Conservation (phyloP, 768 basidiomycete species). For the Boletellus ananiceps region DNA sequence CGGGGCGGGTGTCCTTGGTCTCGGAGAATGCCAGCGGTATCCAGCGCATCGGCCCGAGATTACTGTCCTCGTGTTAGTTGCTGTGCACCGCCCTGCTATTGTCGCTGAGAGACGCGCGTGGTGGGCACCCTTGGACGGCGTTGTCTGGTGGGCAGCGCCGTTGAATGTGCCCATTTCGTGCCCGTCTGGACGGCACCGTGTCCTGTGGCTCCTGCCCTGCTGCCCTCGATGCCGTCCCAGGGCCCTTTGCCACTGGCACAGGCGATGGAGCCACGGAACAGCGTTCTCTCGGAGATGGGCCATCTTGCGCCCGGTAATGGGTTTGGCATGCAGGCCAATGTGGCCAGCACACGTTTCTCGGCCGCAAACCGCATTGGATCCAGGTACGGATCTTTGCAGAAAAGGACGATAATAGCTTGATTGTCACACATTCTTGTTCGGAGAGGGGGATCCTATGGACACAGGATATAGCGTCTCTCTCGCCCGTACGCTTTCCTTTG, state of each 20-base stretch:
- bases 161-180: conserved; percentile 4
- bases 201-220: too few relatives aligned
- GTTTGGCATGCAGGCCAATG: conserved; percentile 3
- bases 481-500: neutral
- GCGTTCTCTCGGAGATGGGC: conserved; percentile 1
- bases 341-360: conserved; percentile 18
- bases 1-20: conserved; percentile 5
- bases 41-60: conserved; percentile 15
- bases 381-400: conserved; percentile 13
- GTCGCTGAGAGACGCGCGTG: too few relatives aligned
- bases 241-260: too few relatives aligned
- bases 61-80: conserved; percentile 25
- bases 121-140: too few relatives aligned
- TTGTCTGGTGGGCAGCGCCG: neutral
- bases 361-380: conserved; percentile 5
- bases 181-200: neutral
- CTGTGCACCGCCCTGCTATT: too few relatives aligned
- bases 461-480: neutral
- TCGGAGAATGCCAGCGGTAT: conserved; percentile 13
- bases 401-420: neutral
- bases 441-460: neutral
- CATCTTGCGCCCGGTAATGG: too few relatives aligned
- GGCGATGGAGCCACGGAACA: too few relatives aligned
- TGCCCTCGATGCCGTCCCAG: too few relatives aligned
- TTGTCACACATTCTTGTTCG: neutral